Evolutionary conservation across 768 basidiomycete genomes (phyloP), one percentile per base, ranked within the genome.

Genomic region (Coprinellus micaceus): DNA sequence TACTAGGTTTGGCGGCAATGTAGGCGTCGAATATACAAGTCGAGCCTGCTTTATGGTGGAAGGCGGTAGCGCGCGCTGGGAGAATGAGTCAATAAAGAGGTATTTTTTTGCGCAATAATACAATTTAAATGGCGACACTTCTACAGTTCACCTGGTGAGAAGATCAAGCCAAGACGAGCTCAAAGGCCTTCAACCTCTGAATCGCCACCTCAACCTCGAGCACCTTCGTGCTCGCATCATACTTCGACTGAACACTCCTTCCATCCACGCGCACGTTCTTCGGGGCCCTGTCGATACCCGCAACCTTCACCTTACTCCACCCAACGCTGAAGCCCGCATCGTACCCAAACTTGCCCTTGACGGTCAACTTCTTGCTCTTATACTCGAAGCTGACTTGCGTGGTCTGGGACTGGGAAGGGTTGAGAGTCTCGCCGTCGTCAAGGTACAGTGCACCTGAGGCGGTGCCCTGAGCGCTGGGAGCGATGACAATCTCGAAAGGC

Each of bases 401-500:
- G 46, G 65, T 63, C 1, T 60, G 40, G 1, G 26, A 19, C 1
- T 29, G 25, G 19, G 64, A n/a, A 24, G 67, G 75, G 3, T 52
- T 58, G 46, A 80, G 66, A 6, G 81, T 83, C 43, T 80, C 81
- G 12, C 87, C 86, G 58, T 88, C 86, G 63, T 88, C 87, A 33
- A 85, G 60, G 64, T 88, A 86, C 37, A 88, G 71, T 37, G 62
- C 43, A 1, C 86, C 86, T 4, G 61, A 59, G 0, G 87, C 86
- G 0, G 61, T 67, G 13, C 83, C 84, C n/a, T 75, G 66, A n/a
- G 61, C 57, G 11, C 74, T 74, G 1, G 84, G 84, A 0, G 85
- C 87, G 29, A 88, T 80, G 39, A 87, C 71, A 52, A 88, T 67
- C 66, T 86, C 80, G 56, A 87, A 88, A 62, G 82, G 78, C 11